Evolutionary conservation across 495 filamentous ascomycete species (phyloP), one percentile per base, ranked within the genome.

Genomic region (Penicillium lagena): DNA sequence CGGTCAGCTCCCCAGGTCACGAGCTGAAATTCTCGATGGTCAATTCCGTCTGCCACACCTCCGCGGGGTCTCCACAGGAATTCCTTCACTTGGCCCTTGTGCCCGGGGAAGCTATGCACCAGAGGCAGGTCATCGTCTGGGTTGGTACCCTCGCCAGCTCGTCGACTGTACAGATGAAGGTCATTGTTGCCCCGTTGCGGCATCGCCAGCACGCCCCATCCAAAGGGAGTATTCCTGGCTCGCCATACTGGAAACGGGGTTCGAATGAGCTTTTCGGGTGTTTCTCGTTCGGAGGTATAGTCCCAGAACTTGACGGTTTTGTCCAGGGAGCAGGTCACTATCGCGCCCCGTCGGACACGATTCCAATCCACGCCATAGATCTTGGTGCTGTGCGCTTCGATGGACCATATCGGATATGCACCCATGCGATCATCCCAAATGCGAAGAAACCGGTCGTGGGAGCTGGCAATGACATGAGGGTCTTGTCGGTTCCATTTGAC

Each of bases 291-390:
- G 28, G 77, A 75, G 7, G 67, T 76, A 51, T 87, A 91, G 60
- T 96, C 83, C 91, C 91, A 97, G 54, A 95, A 88, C 53, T 94
- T 95, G 61, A 97, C 88, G 8, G 86, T 94, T 55, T 83, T 87
- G 57, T 97, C 91, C 39, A 96, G 63, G 3, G 90, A 93, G 62
- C 91, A 96, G 9, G 91, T 97, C 6, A 86, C 78, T 27, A 97
- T 59, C 28, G 79, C 81, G 8, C 79, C 81, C 7, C 81, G 56
- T 31, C 82, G 72, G 1, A 84, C 82, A 49, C 91, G 77, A 58
- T 93, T 90, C 91, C 91, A 97, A 64, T 96, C 91, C 14, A 97
- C 73, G 10, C 91, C 91, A 61, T 96, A 96, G 34, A 97, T 96
- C 60, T 96, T 96, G 9, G 90, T 95, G n/a, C 80, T 80, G 58